Percentiles rank a stretch among this genome's conserved stretches.
These are phyloP conservation scores for Pistacia integerrima DNA, from an alignment of 345 rosid species.

Conservation along the genomic window DNA sequence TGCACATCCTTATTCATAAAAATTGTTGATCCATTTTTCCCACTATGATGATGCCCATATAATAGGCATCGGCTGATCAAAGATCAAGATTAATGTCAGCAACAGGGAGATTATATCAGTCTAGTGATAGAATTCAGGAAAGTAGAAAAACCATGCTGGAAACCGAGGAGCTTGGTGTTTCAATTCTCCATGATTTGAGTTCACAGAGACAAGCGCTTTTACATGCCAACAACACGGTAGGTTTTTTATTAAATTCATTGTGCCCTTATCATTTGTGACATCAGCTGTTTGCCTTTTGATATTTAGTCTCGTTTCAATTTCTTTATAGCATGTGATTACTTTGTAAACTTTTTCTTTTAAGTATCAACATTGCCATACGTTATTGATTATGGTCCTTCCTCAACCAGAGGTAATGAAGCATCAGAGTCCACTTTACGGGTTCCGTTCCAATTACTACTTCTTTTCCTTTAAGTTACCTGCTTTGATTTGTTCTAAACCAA, in stretches of 20 bases:
- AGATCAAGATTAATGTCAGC: conserved; percentile 78
- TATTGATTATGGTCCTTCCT: neutral
- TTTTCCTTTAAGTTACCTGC: neutral
- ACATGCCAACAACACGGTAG: conserved; percentile 72
- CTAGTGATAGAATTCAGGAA: conserved; percentile 77
- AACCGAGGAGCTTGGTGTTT: conserved; percentile 97
- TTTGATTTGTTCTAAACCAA: neutral
- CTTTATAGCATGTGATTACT: neutral
- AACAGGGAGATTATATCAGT: conserved; percentile 68
- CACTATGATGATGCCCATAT: conserved; percentile 11
- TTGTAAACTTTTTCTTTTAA: neutral
- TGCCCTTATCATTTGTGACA: neutral
- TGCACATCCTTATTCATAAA: neutral
- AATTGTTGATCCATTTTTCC: neutral
- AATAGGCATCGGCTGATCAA: conserved; percentile 91
- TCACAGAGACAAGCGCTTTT: conserved; percentile 87
- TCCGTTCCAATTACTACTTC: neutral
- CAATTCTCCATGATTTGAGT: conserved; percentile 92
- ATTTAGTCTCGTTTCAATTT: neutral
- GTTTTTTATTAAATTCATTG: neutral
- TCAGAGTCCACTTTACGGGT: neutral
- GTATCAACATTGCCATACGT: neutral
- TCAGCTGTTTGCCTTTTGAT: neutral
- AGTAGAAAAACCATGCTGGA: conserved; percentile 94
- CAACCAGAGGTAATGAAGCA: neutral